phyloP scores from a whole-genome alignment of 2,329 filamentous ascomycete genomes.

The Drechslerella dactyloides region DNA sequence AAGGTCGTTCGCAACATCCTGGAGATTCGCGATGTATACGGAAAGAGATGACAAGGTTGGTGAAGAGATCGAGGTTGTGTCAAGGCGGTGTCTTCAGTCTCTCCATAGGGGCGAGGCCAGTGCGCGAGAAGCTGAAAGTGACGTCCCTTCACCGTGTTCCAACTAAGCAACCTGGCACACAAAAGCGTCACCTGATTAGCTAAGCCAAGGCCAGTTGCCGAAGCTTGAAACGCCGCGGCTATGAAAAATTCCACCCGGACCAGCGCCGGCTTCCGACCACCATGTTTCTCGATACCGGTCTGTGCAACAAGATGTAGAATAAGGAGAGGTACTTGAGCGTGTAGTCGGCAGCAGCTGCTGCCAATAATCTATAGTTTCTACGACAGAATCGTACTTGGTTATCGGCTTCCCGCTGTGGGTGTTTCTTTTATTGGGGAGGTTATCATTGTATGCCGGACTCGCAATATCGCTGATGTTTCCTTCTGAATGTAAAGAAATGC shows the following conservation, averaged over 20 bases:
- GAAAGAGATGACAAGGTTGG: neutral
- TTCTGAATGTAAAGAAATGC: neutral
- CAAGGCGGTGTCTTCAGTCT: neutral
- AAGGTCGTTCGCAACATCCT: conserved; percentile 40
- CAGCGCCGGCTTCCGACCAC: too few species aligned
- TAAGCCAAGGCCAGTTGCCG: conserved; percentile 1
- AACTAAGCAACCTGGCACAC: neutral
- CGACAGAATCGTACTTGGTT: too few species aligned
- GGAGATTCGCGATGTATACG: neutral
- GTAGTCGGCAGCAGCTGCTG: too few species aligned
- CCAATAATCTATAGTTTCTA: too few species aligned
- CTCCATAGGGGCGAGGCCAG: conserved; percentile 2
- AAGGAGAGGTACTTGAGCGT: too few species aligned
- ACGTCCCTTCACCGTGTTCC: neutral
- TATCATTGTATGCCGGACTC: too few species aligned
- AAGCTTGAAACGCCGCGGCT: neutral
- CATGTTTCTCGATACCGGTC: too few species aligned
- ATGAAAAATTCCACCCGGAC: too few species aligned
- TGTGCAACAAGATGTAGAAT: too few species aligned
- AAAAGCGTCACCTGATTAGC: neutral
- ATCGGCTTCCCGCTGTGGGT: too few species aligned
- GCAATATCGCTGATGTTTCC: neutral
- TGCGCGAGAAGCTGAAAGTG: neutral
- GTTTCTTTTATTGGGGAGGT: too few species aligned
- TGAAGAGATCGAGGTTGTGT: neutral